phyloP scores from a whole-genome alignment of 2,329 filamentous ascomycete genomes.

The Aspergillus sp. region DNA sequence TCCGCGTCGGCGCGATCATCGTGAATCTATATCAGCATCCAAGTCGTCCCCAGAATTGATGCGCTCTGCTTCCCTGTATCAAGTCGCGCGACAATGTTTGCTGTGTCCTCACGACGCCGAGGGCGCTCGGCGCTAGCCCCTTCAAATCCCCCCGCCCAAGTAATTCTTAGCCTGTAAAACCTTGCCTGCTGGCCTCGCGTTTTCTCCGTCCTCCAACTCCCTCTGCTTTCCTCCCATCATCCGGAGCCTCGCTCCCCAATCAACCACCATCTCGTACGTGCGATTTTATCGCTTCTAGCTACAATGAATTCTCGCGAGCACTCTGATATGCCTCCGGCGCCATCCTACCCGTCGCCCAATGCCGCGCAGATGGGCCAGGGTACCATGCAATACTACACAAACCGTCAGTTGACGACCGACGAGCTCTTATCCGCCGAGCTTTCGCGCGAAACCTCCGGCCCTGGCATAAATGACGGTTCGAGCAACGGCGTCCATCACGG shows the following conservation, averaged over 20 bases:
- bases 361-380: constrained; percentile 46
- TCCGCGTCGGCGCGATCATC: constrained; percentile 36
- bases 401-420: constrained; percentile 47
- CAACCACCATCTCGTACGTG: constrained; percentile 18
- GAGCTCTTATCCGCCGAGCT: constrained; percentile 50
- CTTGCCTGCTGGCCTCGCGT: constrained; percentile 32
- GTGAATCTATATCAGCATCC: constrained; percentile 29
- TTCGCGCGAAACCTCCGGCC: constrained; percentile 46
- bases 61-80: constrained; percentile 16
- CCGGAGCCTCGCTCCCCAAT: constrained; percentile 36
- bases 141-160: constrained; percentile 33
- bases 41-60: constrained; percentile 15
- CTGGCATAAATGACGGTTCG: constrained; percentile 43
- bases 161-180: constrained; percentile 40
- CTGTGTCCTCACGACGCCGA: constrained; percentile 30
- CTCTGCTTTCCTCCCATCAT: constrained; percentile 20
- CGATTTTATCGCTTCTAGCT: constrained; percentile 13
- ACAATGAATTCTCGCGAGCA: constrained; percentile 45
- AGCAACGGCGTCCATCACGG: constrained; percentile 42
- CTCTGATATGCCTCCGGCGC: constrained; percentile 43
- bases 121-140: constrained; percentile 34
- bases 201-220: constrained; percentile 26
- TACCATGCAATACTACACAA: constrained; percentile 44
- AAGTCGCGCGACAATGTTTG: constrained; percentile 32
- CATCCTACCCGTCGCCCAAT: constrained; percentile 47